Conservation (phyloP, 225 moss, liverwort and hornwort genomes). For the Anthoceros angustus region DNA sequence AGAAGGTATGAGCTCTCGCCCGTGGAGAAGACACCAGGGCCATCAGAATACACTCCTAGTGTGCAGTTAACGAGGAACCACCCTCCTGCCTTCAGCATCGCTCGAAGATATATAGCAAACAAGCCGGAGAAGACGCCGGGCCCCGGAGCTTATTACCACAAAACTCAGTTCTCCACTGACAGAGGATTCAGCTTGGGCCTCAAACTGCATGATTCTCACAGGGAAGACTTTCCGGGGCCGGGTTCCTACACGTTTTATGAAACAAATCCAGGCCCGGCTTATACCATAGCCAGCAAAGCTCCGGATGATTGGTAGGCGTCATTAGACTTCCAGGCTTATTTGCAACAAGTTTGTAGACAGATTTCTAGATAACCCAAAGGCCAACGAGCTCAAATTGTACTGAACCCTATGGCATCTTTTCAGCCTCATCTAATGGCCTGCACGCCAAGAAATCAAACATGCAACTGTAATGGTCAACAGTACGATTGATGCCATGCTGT, state of each 20-base stretch:
- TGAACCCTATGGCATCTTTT: too few relatives aligned
- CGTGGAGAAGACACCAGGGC: neutral
- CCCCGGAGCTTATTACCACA: slow-evolving; percentile 7
- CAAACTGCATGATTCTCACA: neutral
- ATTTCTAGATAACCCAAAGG: too few relatives aligned
- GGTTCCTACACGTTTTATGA: neutral
- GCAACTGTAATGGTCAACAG: too few relatives aligned
- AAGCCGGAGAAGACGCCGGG: slow-evolving; percentile 4
- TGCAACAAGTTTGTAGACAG: too few relatives aligned
- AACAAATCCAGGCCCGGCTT: neutral
- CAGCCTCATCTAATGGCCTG: too few relatives aligned
- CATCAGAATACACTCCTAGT: neutral
- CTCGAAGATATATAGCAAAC: neutral
- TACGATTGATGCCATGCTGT: too few relatives aligned
- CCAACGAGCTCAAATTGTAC: too few relatives aligned
- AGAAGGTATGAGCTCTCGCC: neutral
- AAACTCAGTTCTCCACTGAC: neutral
- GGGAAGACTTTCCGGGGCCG: neutral
- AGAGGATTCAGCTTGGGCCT: neutral
- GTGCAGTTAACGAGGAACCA: neutral
- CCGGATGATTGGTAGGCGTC: neutral
- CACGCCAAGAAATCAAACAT: too few relatives aligned
- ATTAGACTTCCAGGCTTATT: too few relatives aligned
- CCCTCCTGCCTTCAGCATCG: slow-evolving; percentile 6
- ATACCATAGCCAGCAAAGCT: neutral